Evolutionary conservation across 345 rosid species (phyloP).

Genomic region (Arabidopsis thaliana): DNA sequence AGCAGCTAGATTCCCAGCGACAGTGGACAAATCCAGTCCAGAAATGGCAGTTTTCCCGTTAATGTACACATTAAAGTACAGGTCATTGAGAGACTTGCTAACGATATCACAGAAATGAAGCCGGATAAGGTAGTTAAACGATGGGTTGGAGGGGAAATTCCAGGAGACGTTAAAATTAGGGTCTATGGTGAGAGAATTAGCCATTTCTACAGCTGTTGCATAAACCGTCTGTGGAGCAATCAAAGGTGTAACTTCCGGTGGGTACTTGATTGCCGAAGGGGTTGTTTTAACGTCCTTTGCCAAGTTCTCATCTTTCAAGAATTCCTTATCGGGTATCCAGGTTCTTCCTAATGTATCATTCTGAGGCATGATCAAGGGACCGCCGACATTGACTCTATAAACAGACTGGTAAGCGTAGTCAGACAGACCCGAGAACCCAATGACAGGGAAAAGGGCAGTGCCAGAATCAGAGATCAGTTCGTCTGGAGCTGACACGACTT

Average conservation of each 20-base stretch:
- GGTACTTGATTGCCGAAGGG: constrained; percentile 56
- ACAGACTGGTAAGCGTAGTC: constrained; percentile 57
- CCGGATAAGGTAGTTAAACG: constrained; percentile 64
- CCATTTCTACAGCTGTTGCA: constrained; percentile 67
- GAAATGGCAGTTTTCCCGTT: constrained; percentile 70
- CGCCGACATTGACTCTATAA: constrained; percentile 77
- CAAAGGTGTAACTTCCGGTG: constrained; percentile 55
- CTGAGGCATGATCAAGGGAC: constrained; percentile 60
- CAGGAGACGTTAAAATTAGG: constrained; percentile 74
- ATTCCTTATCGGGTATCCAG: constrained; percentile 64
- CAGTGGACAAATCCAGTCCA: constrained; percentile 66
- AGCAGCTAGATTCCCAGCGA: constrained; percentile 50
- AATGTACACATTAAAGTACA: constrained; percentile 75
- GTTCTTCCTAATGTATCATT: constrained; percentile 67
- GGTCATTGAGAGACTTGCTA: constrained; percentile 69
- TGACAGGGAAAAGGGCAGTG: constrained; percentile 60
- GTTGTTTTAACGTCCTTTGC: constrained; percentile 48
- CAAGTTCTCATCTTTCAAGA: constrained; percentile 52
- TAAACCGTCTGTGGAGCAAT: constrained; percentile 74
- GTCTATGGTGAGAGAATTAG: constrained; percentile 48
- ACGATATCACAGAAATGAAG: constrained; percentile 84
- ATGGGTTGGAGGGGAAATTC: constrained; percentile 60
- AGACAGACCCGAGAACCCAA: constrained; percentile 50
- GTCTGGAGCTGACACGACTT: constrained; percentile 78
- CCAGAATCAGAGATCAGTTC: constrained; percentile 58